Conservation (phyloP, 2,329 filamentous ascomycete genomes). For the Bipolaris bicolor region DNA sequence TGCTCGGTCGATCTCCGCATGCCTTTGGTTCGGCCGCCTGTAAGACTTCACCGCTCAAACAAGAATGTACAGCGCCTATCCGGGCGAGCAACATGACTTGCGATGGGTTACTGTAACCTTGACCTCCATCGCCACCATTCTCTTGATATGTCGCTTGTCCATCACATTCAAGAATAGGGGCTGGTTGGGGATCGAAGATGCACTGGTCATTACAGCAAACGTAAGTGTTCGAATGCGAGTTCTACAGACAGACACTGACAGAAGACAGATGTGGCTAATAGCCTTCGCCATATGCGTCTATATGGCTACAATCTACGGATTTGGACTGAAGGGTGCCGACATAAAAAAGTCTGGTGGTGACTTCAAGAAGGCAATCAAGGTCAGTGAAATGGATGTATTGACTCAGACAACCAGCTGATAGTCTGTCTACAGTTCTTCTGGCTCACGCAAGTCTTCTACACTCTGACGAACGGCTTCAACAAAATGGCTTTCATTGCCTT, state of each 20-base stretch:
- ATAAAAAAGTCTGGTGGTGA: conserved; percentile 27
- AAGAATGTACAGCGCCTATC: conserved; percentile 31
- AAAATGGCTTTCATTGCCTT: conserved; percentile 35
- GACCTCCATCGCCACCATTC: conserved; percentile 21
- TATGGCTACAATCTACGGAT: conserved; percentile 28
- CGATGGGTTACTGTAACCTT: conserved; percentile 31
- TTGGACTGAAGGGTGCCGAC: conserved; percentile 26
- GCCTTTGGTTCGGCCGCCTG: background rate
- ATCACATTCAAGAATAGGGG: conserved; percentile 32
- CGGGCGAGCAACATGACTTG: conserved; percentile 29
- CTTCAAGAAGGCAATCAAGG: conserved; percentile 26
- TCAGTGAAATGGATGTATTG: conserved; percentile 2
- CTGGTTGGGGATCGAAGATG: conserved; percentile 36
- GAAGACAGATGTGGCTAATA: conserved; percentile 21
- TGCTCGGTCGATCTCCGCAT: background rate
- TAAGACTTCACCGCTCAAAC: background rate
- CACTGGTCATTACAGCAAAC: conserved; percentile 27
- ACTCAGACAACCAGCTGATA: background rate
- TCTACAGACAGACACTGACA: conserved; percentile 1
- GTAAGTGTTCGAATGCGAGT: conserved; percentile 15
- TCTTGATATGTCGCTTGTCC: conserved; percentile 23
- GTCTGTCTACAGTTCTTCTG: conserved; percentile 27
- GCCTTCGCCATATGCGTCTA: conserved; percentile 19
- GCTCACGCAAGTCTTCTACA: conserved; percentile 32
- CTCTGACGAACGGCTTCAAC: conserved; percentile 32